These are phyloP conservation scores for Coniferiporia sulphurascens DNA, from an alignment of 1,284 basidiomycete species.

Conservation along the genomic window DNA sequence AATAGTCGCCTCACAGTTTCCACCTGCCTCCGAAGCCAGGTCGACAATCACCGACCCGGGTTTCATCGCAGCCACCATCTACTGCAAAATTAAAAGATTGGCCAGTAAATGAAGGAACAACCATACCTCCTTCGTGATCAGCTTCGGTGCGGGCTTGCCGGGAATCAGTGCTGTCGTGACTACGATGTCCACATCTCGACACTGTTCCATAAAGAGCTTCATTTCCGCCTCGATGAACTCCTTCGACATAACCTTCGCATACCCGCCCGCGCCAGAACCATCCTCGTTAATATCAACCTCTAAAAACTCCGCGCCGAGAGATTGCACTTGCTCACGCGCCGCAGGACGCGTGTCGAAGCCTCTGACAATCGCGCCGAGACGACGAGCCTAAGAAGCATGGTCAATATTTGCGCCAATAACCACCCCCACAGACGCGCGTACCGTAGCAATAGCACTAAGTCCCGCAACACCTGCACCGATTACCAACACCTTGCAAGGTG, in stretches of 20 bases:
- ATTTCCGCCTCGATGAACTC: constrained; percentile 87
- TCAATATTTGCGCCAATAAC: background rate
- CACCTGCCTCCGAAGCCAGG: constrained; percentile 78
- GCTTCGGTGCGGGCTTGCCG: constrained; percentile 76
- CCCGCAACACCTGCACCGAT: constrained; percentile 86
- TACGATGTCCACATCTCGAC: constrained; percentile 82
- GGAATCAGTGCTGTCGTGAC: constrained; percentile 82
- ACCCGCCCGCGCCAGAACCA: constrained; percentile 74
- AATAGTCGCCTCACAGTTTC: constrained; percentile 76
- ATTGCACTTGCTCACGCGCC: constrained; percentile 82
- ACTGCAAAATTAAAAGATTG: background rate
- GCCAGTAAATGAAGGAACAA: background rate
- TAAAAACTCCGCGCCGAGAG: constrained; percentile 80
- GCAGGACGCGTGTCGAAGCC: constrained; percentile 82
- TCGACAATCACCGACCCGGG: constrained; percentile 85
- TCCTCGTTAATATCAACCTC: constrained; percentile 76
- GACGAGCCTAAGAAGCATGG: constrained; percentile 48
- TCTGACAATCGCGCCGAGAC: constrained; percentile 80
- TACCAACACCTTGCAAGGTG: constrained; percentile 79
- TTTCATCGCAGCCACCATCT: constrained; percentile 83
- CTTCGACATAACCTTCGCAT: constrained; percentile 88
- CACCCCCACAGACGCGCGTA: constrained; percentile 29
- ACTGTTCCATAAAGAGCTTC: constrained; percentile 81
- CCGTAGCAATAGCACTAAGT: constrained; percentile 79
- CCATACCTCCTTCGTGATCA: constrained; percentile 64